A percentile compares a stretch with the other conserved stretches of the same genome.
Evolutionary conservation across 257 asterid species (phyloP).

Genomic region (Linderniella brevidens): DNA sequence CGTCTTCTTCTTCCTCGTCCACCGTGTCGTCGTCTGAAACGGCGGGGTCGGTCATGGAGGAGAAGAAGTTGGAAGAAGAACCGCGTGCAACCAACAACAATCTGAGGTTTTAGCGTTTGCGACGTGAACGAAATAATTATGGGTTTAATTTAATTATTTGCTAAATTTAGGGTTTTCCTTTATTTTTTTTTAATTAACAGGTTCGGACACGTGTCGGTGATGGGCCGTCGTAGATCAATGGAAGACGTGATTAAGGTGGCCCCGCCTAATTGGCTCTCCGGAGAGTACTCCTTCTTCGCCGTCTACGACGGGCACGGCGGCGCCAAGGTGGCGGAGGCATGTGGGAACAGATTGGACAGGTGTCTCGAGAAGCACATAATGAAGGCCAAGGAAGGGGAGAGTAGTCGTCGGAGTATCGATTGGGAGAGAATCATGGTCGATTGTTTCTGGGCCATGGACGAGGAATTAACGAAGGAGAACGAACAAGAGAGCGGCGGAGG

Average conservation of each 20-base stretch:
- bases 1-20: no score
- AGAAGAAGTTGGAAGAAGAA: no score
- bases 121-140: no score
- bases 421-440: conserved; percentile 30
- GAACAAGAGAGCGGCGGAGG: background rate
- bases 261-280: conserved; percentile 13
- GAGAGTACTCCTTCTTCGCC: conserved; percentile 28
- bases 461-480: conserved; percentile 12
- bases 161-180: no score
- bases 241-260: conserved; percentile 31
- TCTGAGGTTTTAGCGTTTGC: no score
- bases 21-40: no score
- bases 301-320: conserved; percentile 51
- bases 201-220: conserved; percentile 25
- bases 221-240: conserved; percentile 51
- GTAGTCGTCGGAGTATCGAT: conserved; percentile 3
- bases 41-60: no score
- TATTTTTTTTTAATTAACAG: no score
- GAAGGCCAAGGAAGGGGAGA: background rate
- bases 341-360: conserved; percentile 27
- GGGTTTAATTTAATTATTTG: no score
- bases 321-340: conserved; percentile 21
- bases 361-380: conserved; percentile 17
- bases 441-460: conserved; percentile 28
- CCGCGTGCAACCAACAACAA: no score